A percentile compares a stretch with the other conserved stretches of the same genome.
These are phyloP conservation scores for Lactifluus pinguis DNA, from an alignment of 768 basidiomycete species.

Conservation along the genomic window DNA sequence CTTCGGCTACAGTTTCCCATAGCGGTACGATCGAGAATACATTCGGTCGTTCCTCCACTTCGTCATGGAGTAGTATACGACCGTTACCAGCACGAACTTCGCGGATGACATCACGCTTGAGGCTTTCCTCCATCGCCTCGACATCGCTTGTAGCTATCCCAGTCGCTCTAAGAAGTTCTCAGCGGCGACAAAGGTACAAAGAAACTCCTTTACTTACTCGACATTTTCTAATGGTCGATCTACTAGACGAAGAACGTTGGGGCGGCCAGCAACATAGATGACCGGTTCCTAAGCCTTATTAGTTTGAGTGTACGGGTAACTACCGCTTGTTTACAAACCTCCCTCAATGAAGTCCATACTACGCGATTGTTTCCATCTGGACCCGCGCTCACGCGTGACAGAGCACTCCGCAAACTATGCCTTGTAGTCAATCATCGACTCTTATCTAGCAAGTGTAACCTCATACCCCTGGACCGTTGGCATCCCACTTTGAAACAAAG, in stretches of 20 bases:
- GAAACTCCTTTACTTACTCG: constrained; percentile 46
- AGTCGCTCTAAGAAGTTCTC: constrained; percentile 54
- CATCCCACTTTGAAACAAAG: constrained; percentile 66
- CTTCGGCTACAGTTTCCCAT: constrained; percentile 81
- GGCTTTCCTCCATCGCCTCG: constrained; percentile 79
- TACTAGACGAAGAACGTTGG: constrained; percentile 84
- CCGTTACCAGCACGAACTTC: constrained; percentile 70
- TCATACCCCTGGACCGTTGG: constrained; percentile 80
- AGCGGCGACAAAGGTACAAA: neutral
- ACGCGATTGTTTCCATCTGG: constrained; percentile 67
- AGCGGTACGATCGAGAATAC: constrained; percentile 86
- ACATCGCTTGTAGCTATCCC: constrained; percentile 87
- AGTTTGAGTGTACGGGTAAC: constrained; percentile 6
- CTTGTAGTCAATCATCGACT: neutral
- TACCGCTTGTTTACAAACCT: constrained; percentile 37
- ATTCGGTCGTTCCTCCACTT: constrained; percentile 88
- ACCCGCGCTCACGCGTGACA: constrained; percentile 72
- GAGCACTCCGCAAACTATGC: constrained; percentile 62
- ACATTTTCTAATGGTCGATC: constrained; percentile 90
- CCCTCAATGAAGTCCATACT: constrained; percentile 92
- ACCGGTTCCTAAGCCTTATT: constrained; percentile 67
- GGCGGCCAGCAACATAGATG: constrained; percentile 75
- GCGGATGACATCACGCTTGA: constrained; percentile 80
- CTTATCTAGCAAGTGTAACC: neutral
- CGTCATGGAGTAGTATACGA: constrained; percentile 86